Conservation (phyloP, 2,329 filamentous ascomycete genomes). For the Fusarium multiceps region DNA sequence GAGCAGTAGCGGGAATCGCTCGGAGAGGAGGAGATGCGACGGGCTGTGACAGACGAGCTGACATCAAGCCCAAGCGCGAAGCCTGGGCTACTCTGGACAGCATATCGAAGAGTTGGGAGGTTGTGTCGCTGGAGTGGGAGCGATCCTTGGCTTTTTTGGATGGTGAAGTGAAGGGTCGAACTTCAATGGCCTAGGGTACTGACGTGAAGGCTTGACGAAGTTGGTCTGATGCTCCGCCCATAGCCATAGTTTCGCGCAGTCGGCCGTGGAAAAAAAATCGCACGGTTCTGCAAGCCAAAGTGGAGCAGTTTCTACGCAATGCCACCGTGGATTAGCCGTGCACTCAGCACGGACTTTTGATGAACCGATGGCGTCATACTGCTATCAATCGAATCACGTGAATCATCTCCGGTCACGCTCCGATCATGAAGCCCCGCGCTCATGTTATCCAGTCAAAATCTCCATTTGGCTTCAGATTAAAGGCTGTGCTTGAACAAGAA, state of each 20-base stretch:
- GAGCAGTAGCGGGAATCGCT: conserved; percentile 38
- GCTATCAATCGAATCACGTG: conserved; percentile 2
- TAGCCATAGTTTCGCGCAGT: conserved; percentile 40
- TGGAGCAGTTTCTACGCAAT: conserved; percentile 9
- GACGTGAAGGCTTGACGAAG: conserved; percentile 36
- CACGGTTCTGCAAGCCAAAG: conserved; percentile 27
- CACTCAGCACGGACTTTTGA: conserved; percentile 28
- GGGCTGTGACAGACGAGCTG: conserved; percentile 46
- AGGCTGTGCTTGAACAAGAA: neutral
- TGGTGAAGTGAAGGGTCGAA: conserved; percentile 28
- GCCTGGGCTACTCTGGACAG: conserved; percentile 52
- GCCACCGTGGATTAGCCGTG: conserved; percentile 38
- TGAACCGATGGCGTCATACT: conserved; percentile 41
- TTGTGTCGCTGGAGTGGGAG: conserved; percentile 1
- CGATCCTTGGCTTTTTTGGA: conserved; percentile 12
- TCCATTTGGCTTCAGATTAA: neutral
- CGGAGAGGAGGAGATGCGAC: conserved; percentile 43
- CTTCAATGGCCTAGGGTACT: conserved; percentile 34
- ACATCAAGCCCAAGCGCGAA: conserved; percentile 50
- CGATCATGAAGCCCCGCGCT: conserved; percentile 25
- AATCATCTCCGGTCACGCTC: conserved; percentile 10
- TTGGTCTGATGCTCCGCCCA: conserved; percentile 47
- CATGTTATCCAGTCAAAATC: conserved; percentile 6
- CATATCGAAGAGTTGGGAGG: conserved; percentile 51
- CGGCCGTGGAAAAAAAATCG: conserved; percentile 44